Evolutionary conservation across 2,329 filamentous ascomycete species (phyloP).

Genomic region (Sarocladium oryzae): DNA sequence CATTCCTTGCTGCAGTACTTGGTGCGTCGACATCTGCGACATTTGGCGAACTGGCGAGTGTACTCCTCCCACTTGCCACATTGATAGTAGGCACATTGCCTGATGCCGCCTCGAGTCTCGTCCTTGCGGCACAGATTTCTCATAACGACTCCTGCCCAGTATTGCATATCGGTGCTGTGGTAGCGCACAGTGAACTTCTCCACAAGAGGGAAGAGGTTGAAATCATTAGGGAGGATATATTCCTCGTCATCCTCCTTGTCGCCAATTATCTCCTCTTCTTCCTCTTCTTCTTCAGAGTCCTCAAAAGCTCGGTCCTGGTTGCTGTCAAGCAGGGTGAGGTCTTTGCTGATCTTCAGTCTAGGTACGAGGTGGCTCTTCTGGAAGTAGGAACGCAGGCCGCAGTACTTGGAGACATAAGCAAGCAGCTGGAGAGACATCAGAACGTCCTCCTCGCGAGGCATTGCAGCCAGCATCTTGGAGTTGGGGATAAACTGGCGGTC

Average conservation of each 20-base stretch:
- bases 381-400: constrained; percentile 91
- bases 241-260: constrained; percentile 69
- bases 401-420: constrained; percentile 98
- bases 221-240: constrained; percentile 86
- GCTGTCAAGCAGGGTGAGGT: constrained; percentile 41
- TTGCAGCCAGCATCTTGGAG: constrained; percentile 73
- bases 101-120: constrained; percentile 85
- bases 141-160: constrained; percentile 99
- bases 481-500: constrained; percentile 65
- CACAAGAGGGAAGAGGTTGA: constrained; percentile 96
- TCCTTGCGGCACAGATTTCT: constrained; percentile 97
- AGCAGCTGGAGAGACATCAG: constrained; percentile 95
- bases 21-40: constrained; percentile 86
- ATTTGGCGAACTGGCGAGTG: constrained; percentile 95
- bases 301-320: constrained; percentile 45
- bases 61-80: constrained; percentile 98
- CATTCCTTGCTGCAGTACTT: constrained; percentile 99
- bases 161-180: constrained; percentile 96
- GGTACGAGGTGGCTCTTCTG: constrained; percentile 92
- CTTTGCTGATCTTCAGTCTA: constrained; percentile 80
- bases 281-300: constrained; percentile 52
- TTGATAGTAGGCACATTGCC: constrained; percentile 96
- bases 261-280: constrained; percentile 32
- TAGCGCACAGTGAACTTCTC: constrained; percentile 97
- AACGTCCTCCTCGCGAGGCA: constrained; percentile 96